Percentiles rank a stretch among this genome's conserved stretches.
Evolutionary conservation across 768 basidiomycete genomes (phyloP).

Genomic region (Suillus spraguei): DNA sequence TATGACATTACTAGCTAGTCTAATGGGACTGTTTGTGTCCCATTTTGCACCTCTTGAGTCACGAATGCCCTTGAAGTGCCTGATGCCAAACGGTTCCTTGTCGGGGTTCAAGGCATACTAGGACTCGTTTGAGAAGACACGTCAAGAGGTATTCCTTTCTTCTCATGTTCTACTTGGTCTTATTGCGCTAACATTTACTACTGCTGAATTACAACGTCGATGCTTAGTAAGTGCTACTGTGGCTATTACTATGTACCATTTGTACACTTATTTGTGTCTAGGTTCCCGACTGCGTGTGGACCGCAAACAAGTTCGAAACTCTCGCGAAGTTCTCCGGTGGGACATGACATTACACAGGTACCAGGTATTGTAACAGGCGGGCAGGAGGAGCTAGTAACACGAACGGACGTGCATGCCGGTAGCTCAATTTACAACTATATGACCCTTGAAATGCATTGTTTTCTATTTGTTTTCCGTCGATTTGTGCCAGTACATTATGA

Average conservation of each 20-base stretch:
- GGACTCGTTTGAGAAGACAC: not conserved
- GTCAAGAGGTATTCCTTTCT: not conserved
- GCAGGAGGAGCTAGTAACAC: conserved; percentile 29
- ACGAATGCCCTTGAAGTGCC: not conserved
- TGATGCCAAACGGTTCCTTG: not conserved
- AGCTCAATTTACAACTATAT: not conserved
- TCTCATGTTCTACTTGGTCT: not conserved
- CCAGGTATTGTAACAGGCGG: not conserved
- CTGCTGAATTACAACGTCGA: not conserved
- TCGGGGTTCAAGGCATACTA: not conserved
- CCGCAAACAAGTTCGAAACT: not conserved
- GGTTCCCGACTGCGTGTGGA: not conserved
- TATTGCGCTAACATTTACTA: not conserved
- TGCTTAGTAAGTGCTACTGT: not conserved
- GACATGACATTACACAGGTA: not conserved
- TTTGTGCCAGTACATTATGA: not conserved
- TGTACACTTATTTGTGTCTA: conserved; percentile 1
- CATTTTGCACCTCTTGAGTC: too few relatives aligned
- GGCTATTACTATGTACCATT: not conserved
- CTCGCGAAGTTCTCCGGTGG: not conserved
- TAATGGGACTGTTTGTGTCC: too few relatives aligned
- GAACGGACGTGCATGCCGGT: not conserved
- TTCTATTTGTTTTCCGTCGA: not conserved
- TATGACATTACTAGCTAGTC: too few relatives aligned
- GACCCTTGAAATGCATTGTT: not conserved